These are phyloP conservation scores for Ascochyta pisi DNA, from an alignment of 2,329 filamentous ascomycete species.

Conservation along the genomic window DNA sequence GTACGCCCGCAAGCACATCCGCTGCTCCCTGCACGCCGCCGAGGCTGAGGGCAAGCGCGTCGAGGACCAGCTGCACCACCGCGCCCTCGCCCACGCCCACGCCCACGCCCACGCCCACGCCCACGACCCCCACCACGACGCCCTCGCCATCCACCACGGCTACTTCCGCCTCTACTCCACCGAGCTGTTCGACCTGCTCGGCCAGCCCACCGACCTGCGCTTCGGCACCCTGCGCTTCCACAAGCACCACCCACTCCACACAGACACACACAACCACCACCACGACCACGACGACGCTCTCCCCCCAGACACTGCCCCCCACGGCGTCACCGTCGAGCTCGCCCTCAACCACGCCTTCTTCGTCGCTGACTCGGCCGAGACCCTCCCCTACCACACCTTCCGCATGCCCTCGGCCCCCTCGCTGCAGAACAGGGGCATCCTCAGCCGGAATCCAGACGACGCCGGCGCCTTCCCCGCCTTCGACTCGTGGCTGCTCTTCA, in stretches of 20 bases:
- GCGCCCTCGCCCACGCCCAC: neutral
- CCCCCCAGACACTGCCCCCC: neutral
- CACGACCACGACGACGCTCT: neutral
- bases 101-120: slow-evolving; percentile 15
- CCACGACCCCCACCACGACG: slow-evolving; percentile 13
- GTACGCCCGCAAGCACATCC: slow-evolving; percentile 44
- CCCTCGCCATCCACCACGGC: slow-evolving; percentile 40
- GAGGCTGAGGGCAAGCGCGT: slow-evolving; percentile 40
- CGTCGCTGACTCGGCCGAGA: slow-evolving; percentile 45
- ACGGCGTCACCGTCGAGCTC: slow-evolving; percentile 38
- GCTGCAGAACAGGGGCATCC: slow-evolving; percentile 44
- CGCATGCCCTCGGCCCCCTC: slow-evolving; percentile 40
- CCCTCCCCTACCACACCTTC: slow-evolving; percentile 46
- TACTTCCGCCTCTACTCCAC: slow-evolving; percentile 47
- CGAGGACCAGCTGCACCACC: slow-evolving; percentile 39
- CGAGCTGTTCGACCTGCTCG: slow-evolving; percentile 45
- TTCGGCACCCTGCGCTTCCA: slow-evolving; percentile 47
- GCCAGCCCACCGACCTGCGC: slow-evolving; percentile 44
- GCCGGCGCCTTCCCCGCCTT: slow-evolving; percentile 41
- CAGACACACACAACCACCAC: neutral
- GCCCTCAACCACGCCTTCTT: slow-evolving; percentile 44
- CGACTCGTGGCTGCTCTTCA: slow-evolving; percentile 48
- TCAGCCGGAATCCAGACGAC: slow-evolving; percentile 39
- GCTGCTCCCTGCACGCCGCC: slow-evolving; percentile 35
- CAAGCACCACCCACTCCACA: slow-evolving; percentile 13